A percentile compares a stretch with the other conserved stretches of the same genome.
These are phyloP conservation scores for Delonix regia DNA, from an alignment of 306 rosid genomes.

Conservation along the genomic window DNA sequence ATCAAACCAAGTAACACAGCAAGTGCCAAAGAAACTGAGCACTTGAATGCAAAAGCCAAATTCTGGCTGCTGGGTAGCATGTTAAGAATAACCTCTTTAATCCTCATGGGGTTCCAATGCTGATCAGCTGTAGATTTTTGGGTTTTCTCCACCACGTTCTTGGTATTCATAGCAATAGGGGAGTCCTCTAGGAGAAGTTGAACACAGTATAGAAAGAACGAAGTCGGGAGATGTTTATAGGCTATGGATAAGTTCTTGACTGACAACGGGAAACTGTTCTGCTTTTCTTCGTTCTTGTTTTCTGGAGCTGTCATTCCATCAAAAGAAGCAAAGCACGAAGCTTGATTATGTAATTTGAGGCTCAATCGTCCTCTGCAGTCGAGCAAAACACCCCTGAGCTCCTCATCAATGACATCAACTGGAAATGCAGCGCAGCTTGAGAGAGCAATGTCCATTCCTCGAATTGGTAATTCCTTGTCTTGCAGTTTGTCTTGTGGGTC, in stretches of 20 bases:
- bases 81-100: slow-evolving; percentile 29
- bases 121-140: slow-evolving; percentile 16
- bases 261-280: slow-evolving; percentile 20
- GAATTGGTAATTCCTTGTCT: slow-evolving; percentile 52
- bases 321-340: slow-evolving; percentile 41
- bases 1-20: slow-evolving; percentile 69
- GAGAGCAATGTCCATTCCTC: slow-evolving; percentile 75
- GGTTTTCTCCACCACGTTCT: slow-evolving; percentile 1
- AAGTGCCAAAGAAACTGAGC: slow-evolving; percentile 69
- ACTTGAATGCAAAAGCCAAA: slow-evolving; percentile 68
- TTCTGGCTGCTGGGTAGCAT: slow-evolving; percentile 44
- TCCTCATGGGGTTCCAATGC: slow-evolving; percentile 20
- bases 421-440: slow-evolving; percentile 49
- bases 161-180: slow-evolving; percentile 31
- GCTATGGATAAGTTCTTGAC: slow-evolving; percentile 36
- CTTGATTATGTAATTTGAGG: slow-evolving; percentile 47
- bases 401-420: slow-evolving; percentile 50
- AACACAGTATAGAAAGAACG: slow-evolving; percentile 70
- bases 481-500: slow-evolving; percentile 48
- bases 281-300: slow-evolving; percentile 26
- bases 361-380: slow-evolving; percentile 41
- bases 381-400: slow-evolving; percentile 46
- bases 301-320: slow-evolving; percentile 51
- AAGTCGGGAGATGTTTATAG: slow-evolving; percentile 50
- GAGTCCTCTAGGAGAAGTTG: slow-evolving; percentile 51